Percentiles rank a stretch among this genome's conserved stretches.
phyloP scores from a whole-genome alignment of 495 filamentous ascomycete genomes.

The Lepidopterella palustris region DNA sequence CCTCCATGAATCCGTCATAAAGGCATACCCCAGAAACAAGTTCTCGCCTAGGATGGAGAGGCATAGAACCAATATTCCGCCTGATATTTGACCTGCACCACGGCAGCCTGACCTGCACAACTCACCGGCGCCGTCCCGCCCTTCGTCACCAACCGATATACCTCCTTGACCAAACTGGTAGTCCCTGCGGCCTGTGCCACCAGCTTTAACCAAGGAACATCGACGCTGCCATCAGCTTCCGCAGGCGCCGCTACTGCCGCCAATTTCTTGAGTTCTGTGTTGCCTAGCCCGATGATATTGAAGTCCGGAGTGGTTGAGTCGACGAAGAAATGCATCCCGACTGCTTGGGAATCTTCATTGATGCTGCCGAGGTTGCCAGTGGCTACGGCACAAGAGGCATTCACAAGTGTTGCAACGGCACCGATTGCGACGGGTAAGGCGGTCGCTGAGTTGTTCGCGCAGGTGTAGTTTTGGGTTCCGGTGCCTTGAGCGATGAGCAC shows the following conservation, averaged over 20 bases:
- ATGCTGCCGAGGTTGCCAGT: constrained; percentile 49
- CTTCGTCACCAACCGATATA: constrained; percentile 77
- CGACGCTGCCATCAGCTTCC: constrained; percentile 52
- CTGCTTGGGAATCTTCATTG: constrained; percentile 41
- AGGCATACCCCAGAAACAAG: too few species aligned
- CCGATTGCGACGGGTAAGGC: constrained; percentile 55
- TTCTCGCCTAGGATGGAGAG: not conserved
- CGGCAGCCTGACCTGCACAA: constrained; percentile 56
- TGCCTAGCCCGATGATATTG: constrained; percentile 51
- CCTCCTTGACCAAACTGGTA: constrained; percentile 50
- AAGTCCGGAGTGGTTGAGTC: constrained; percentile 67
- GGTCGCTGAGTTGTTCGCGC: constrained; percentile 48
- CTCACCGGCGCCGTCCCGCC: constrained; percentile 68
- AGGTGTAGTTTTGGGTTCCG: constrained; percentile 92
- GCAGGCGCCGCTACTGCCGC: constrained; percentile 50
- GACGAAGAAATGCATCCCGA: constrained; percentile 76
- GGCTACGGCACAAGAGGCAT: constrained; percentile 73
- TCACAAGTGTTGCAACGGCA: constrained; percentile 75
- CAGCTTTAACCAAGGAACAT: constrained; percentile 66
- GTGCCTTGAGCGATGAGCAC: constrained; percentile 77
- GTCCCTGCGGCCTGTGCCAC: constrained; percentile 35
- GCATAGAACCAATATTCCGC: constrained; percentile 57
- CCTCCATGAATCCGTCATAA: too few species aligned
- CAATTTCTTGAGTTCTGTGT: constrained; percentile 54
- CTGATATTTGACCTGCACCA: constrained; percentile 71